Evolutionary conservation across 176 grass and related monocot species (phyloP), one percentile per base, ranked within the genome.

Genomic region (Tuctoria greenei): DNA sequence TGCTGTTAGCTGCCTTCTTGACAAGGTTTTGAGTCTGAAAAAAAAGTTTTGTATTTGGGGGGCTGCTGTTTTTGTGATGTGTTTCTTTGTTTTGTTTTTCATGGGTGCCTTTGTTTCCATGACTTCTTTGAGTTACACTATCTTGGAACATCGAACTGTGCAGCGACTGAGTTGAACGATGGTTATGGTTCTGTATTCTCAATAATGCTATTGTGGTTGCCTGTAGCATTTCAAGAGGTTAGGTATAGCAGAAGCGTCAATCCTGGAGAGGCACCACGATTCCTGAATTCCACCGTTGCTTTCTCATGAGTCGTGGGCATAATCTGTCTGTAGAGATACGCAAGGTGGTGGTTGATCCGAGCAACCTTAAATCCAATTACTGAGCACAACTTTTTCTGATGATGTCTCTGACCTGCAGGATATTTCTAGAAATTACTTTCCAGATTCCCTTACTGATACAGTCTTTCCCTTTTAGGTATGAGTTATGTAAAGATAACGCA

Each of bases 201-300:
- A 7, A 31, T 4, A 61, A 15, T 61, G 12, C 26, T 14, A 14
- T 28, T 61, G 25, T 59, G 55, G 23, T 59, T 69, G 23, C 26
- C 57, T 14, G 25, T 34, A 27, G 13, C 17, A 64, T 76, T 64
- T 64, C 59, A 47, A 78, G 50, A 25, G 44, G 74, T 71, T 71
- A 2, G 70, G 80, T 74, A 14, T n/a, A 16, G 14, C 46, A 47
- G 47, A 63, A 49, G 43, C 59, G 63, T 64, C 17, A 7, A 59
- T 21, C 23, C 38, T 65, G 10, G 40, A 45, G 40, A 26, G 65
- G 8, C 16, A 55, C 73, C 16, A 38, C 4, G 16, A 25, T 7
- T 54, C 47, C 39, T 23, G 20, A 55, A 66, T 55, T 66, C 1
- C 3, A 58, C 16, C 11, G 31, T 69, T 46, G n/a, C 3, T 52